Base-by-base conservation (phyloP, 805 yeast species). In the Wickerhamomyces ciferrii region DNA sequence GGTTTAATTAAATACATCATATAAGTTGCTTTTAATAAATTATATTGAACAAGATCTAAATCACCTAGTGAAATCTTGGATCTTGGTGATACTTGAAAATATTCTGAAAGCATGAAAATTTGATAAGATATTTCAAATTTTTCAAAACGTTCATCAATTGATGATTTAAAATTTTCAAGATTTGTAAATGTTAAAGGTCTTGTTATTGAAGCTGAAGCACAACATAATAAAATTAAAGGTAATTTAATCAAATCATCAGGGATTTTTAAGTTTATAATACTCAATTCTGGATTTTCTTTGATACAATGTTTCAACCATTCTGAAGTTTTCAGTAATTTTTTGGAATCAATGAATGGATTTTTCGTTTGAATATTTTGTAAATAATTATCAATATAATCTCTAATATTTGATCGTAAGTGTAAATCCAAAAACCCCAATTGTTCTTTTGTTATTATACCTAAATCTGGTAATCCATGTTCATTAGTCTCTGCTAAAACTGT, bases 1-100 rank as follows among this genome's bases (percentile, higher is more conserved):
- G 62, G 62, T 18, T 54, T 51, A 49, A 55, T 47, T 43, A 54
- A 52, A 35, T 55, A 55, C 59, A 55, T 55, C 51, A 53, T 50
- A 43, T 47, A 58, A 42, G 42, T 50, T 7, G 54, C 49, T 31
- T 48, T 44, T 8, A 55, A 27, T n/a, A 58, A 20, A 21, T 48
- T 36, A 15, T 44, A 51, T 21, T 54, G 58, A 9, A 53, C 55
- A 3, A 35, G 38, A n/a, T 48, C 47, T 11, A 58, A 14, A 18
- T 53, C 44, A 40, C 52, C 46, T 13, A 46, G 51, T 4, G 41
- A 45, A 15, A 58, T 50, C 25, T 52, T 52, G 17, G 40, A 41
- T 1, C 10, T 20, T 7, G 57, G 53, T 1, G 48, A 24, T 1
- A 42, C 24, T 19, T 56, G 45, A 15, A 56, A 31, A 17, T 51